These are phyloP conservation scores for Thalassiosira mediterranea DNA, from an alignment of 352 stramenopile genomes.

Conservation along the genomic window DNA sequence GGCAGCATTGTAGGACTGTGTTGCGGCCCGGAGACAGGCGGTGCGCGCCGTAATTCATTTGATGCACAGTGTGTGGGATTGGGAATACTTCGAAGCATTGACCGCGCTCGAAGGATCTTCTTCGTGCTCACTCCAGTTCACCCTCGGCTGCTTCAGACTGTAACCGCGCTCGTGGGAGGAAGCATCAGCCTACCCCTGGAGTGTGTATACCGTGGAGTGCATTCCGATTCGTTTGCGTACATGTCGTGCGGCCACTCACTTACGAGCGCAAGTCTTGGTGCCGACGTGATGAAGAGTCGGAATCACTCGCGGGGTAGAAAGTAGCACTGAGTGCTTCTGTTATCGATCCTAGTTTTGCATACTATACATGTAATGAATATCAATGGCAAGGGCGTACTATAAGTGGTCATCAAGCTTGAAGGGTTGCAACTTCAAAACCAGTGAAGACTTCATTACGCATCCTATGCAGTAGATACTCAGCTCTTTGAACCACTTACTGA, in stretches of 20 bases:
- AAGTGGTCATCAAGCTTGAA: too few species aligned
- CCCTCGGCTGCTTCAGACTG: conserved; percentile 31
- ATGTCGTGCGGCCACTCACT: conserved; percentile 36
- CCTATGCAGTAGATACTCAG: too few species aligned
- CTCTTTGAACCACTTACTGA: too few species aligned
- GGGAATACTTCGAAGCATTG: conserved; percentile 76
- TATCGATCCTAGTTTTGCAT: too few species aligned
- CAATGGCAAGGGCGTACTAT: too few species aligned
- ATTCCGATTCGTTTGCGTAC: conserved; percentile 75
- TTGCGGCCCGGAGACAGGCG: conserved; percentile 13
- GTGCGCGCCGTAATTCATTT: neutral
- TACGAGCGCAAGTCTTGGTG: conserved; percentile 47
- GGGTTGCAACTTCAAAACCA: too few species aligned
- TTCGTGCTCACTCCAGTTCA: conserved; percentile 74
- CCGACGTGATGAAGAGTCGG: conserved; percentile 72
- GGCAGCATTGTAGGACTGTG: conserved; percentile 75
- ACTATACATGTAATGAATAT: too few species aligned
- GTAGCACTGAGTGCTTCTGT: too few species aligned
- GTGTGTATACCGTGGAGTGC: conserved; percentile 64
- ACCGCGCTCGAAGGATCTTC: conserved; percentile 54
- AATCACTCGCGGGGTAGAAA: too few species aligned
- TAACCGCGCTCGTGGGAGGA: conserved; percentile 57
- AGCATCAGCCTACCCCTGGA: conserved; percentile 68
- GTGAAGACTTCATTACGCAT: too few species aligned
- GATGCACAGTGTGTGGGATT: conserved; percentile 61